Evolutionary conservation across 2,329 filamentous ascomycete genomes (phyloP), one percentile per base, ranked within the genome.

Genomic region (Fusarium coicis): DNA sequence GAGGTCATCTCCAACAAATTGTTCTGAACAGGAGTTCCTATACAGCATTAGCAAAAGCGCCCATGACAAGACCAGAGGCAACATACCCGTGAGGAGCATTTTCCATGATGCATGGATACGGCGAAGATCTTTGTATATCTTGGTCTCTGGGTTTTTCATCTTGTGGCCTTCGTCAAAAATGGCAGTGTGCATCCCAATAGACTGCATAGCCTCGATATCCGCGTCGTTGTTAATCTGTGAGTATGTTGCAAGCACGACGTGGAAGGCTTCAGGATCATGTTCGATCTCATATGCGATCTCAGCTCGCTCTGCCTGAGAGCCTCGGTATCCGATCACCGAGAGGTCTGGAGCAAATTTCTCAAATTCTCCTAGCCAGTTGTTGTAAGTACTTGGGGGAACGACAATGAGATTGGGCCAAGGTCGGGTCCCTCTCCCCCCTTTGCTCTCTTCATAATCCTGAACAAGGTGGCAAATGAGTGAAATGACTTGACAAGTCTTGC

Each of bases 401-500:
- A 99, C 91, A 42, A 99, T 89, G 40, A 99, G 84, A 79, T 97
- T 84, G 85, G 94, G 78, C 93, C 94, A 85, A 78, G 90, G 79
- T 84, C 87, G 71, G 10, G 69, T 70, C 6, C 73, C 70, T 18
- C 53, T 63, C 7, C n/a, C 23, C 4, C 32, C 58, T 9, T 67
- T 69, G 7, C 76, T 69, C 10, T 78, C 77, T 39, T 85, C 79
- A 67, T 86, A 90, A 36, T 89, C 89, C 78, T 95, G 90, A 21
- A 93, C 90, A 32, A 99, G 85, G 76, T 97, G 92, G 21, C 94
- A 93, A 50, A 99, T 87, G 77, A 99, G 94, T 0, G 94, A 91
- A 75, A 99, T 97, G 70, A 98, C 94, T 79, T 99, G 96, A 77
- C 95, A 98, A 1, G 96, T 99, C 86, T 99, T 99, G 50, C 96